Evolutionary conservation across 2,329 filamentous ascomycete species (phyloP), one percentile per base, ranked within the genome.

Genomic region (Penicillium aurantiogriseum): DNA sequence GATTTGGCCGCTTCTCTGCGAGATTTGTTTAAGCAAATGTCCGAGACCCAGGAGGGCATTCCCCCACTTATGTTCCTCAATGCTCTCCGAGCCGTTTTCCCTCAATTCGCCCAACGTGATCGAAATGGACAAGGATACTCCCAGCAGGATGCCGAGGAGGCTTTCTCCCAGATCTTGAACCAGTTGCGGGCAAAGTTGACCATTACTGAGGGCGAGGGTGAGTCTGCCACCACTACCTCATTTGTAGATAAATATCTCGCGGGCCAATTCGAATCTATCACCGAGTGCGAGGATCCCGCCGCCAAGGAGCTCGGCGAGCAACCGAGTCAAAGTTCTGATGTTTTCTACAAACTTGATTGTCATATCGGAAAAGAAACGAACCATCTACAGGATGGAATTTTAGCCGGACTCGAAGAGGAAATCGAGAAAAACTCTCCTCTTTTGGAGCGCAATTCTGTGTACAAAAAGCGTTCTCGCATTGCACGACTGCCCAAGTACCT

Each of bases 141-240:
- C n/a, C 94, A 99, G 76, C 94, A 99, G 77, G 94, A 99, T 78
- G 94, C 94, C 1, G 94, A 99, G 75, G 94, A 99, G 76, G 94
- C 93, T 46, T 99, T 93, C 92, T 94, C 93, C 21, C 93, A 97
- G 72, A 95, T 99, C 60, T 79, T 99, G 6, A 86, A 89, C 44
- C 90, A 93, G 69, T 79, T 99, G 38, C 86, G 89, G 61, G 85
- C 89, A 68, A 93, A 90, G 71, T 78, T 97, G 50, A 88, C 86
- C 71, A 76, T 89, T 62, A 86, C 85, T 67, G 82, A 83, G 48
- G 63, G 70, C 2, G 68, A 69, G 17, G 68, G 70, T 39, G 71
- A 78, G 21, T 76, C 76, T 19, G 75, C 79, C 3, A 71, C 79
- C 2, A 82, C 86, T 2, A 73, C 80, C 1, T 90, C 90, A 0